Percentiles rank a stretch among this genome's conserved stretches.
These are phyloP conservation scores for Pezicula carpinea DNA, from an alignment of 2,329 filamentous ascomycete species.

Conservation along the genomic window DNA sequence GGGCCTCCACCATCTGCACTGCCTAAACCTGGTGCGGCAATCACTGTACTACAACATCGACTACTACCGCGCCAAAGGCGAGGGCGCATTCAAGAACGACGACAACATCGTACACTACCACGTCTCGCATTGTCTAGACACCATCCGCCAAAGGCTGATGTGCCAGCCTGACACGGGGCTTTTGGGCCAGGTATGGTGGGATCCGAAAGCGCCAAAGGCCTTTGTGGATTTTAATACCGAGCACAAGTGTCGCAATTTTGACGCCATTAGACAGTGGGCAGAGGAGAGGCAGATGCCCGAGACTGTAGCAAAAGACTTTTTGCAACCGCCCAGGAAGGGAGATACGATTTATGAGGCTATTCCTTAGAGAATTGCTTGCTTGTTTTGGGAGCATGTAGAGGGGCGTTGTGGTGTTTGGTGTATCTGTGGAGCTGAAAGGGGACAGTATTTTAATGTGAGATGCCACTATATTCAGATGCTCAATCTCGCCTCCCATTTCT, in stretches of 20 bases:
- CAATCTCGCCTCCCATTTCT: too few species aligned
- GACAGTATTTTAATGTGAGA: too few species aligned
- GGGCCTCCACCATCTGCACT: slow-evolving; percentile 45
- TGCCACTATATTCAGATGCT: too few species aligned
- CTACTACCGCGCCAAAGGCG: slow-evolving; percentile 40
- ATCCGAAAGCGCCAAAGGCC: slow-evolving; percentile 31
- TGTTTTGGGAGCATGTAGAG: too few species aligned
- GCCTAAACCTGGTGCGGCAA: slow-evolving; percentile 49
- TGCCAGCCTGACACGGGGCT: slow-evolving; percentile 48
- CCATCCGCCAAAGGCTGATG: slow-evolving; percentile 51
- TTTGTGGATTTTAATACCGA: slow-evolving; percentile 52
- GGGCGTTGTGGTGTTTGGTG: too few species aligned
- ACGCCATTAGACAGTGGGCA: slow-evolving; percentile 46
- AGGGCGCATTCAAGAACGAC: slow-evolving; percentile 44
- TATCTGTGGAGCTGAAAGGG: too few species aligned
- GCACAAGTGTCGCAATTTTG: slow-evolving; percentile 49
- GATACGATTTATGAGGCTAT: slow-evolving; percentile 19
- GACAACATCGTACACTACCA: slow-evolving; percentile 45
- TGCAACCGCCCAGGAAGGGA: slow-evolving; percentile 17
- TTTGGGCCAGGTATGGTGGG: slow-evolving; percentile 50
- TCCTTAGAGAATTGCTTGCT: slow-evolving; percentile 10
- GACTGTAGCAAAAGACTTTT: slow-evolving; percentile 21
- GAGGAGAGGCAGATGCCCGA: slow-evolving; percentile 38
- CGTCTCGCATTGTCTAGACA: slow-evolving; percentile 50
- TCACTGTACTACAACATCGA: slow-evolving; percentile 47